Evolutionary conservation across 306 rosid species (phyloP).

Genomic region (Vigna trinervia): DNA sequence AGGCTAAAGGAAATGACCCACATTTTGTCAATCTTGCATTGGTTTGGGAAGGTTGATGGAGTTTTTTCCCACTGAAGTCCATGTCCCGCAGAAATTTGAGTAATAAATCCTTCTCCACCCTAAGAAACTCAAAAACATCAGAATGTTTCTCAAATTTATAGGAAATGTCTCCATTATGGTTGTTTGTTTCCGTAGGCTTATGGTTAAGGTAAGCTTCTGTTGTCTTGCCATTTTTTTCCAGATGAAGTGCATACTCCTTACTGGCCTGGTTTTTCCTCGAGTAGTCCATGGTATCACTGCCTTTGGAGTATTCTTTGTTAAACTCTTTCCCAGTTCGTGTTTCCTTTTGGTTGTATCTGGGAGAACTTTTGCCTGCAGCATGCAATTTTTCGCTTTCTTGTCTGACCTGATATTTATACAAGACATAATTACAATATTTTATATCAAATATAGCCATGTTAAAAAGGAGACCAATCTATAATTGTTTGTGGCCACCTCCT

Average conservation of each 20-base stretch:
- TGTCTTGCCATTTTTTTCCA: constrained; percentile 43
- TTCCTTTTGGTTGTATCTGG: constrained; percentile 44
- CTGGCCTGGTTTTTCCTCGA: constrained; percentile 25
- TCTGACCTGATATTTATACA: constrained; percentile 46
- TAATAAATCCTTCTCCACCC: constrained; percentile 67
- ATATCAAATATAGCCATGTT: constrained; percentile 22
- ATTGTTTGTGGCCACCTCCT: constrained; percentile 2
- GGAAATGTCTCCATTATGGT: constrained; percentile 44
- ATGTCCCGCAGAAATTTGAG: constrained; percentile 64
- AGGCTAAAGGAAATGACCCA: constrained; percentile 72
- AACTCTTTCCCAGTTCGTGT: constrained; percentile 29
- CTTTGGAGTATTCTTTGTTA: constrained; percentile 43
- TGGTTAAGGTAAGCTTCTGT: constrained; percentile 41
- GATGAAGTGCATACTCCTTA: constrained; percentile 25
- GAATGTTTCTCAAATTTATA: constrained; percentile 46
- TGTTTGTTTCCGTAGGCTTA: constrained; percentile 31
- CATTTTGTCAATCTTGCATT: constrained; percentile 67
- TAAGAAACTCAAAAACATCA: constrained; percentile 64
- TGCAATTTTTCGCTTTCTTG: constrained; percentile 42
- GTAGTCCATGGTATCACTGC: not conserved
- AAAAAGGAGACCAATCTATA: constrained; percentile 16
- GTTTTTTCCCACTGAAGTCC: constrained; percentile 42
- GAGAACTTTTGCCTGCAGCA: constrained; percentile 39
- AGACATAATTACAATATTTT: constrained; percentile 14
- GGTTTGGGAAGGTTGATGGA: constrained; percentile 50